Conservation (phyloP, 805 yeast species). For the Priceomyces melissophilus region DNA sequence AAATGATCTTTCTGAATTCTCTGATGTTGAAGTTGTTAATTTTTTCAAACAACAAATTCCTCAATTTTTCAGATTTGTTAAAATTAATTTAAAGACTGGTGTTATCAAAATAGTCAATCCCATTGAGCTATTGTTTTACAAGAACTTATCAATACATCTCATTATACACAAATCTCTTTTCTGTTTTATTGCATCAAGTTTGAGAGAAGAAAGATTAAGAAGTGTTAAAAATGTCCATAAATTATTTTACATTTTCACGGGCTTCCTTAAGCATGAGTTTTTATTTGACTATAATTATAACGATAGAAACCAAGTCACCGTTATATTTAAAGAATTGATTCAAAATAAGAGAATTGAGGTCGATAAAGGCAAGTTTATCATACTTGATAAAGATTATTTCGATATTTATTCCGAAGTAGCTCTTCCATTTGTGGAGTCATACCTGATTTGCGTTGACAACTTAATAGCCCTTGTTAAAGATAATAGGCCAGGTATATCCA, state of each 20-base stretch:
- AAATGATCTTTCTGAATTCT: slow-evolving; percentile 12
- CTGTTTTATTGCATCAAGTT: slow-evolving; percentile 25
- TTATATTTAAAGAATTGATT: slow-evolving; percentile 24
- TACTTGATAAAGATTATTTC: slow-evolving; percentile 21
- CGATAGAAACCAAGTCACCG: slow-evolving; percentile 22
- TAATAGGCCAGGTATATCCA: slow-evolving; percentile 2
- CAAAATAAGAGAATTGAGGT: slow-evolving; percentile 12
- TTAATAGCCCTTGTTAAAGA: slow-evolving; percentile 4
- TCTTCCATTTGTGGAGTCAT: slow-evolving; percentile 33
- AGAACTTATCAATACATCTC: slow-evolving; percentile 54
- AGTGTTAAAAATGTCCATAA: slow-evolving; percentile 16
- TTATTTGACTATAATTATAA: slow-evolving; percentile 40
- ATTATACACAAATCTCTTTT: slow-evolving; percentile 50
- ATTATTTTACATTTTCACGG: slow-evolving; percentile 32
- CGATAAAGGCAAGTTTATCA: slow-evolving; percentile 16
- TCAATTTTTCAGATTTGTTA: slow-evolving; percentile 24
- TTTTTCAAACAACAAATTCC: slow-evolving; percentile 24
- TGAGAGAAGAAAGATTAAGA: slow-evolving; percentile 8
- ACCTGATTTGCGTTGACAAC: slow-evolving; percentile 24
- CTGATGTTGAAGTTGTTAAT: slow-evolving; percentile 20
- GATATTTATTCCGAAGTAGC: slow-evolving; percentile 25
- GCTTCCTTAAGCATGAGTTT: slow-evolving; percentile 39
- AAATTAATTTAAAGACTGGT: slow-evolving; percentile 19
- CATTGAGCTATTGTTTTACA: slow-evolving; percentile 55
- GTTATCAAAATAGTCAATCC: slow-evolving; percentile 39